Evolutionary conservation across 2,329 filamentous ascomycete genomes (phyloP).

Genomic region (Beauveria brongniartii): DNA sequence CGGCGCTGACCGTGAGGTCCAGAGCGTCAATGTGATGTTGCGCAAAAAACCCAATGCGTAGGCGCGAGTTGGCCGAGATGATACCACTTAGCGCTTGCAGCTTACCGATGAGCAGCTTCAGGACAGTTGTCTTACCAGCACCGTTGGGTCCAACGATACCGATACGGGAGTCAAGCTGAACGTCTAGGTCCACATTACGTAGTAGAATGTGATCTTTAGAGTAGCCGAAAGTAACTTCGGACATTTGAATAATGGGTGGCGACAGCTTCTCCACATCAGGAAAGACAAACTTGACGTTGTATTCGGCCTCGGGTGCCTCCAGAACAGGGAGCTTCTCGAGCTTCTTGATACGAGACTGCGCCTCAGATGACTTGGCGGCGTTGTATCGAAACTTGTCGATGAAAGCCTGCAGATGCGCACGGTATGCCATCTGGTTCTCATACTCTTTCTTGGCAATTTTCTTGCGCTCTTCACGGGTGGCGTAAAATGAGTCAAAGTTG

Average conservation of each 20-base stretch:
- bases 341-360: conserved; percentile 98
- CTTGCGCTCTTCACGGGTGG: conserved; percentile 90
- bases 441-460: conserved; percentile 97
- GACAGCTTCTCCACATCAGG: conserved; percentile 96
- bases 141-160: conserved; percentile 99
- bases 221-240: conserved; percentile 85
- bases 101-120: conserved; percentile 91
- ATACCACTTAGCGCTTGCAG: conserved; percentile 68
- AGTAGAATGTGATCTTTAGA: conserved; percentile 70
- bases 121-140: conserved; percentile 95
- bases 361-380: conserved; percentile 95
- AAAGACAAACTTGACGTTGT: conserved; percentile 94
- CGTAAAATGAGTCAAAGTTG: conserved; percentile 96
- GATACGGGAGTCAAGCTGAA: conserved; percentile 95
- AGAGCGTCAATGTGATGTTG: conserved; percentile 97
- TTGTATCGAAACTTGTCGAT: conserved; percentile 99
- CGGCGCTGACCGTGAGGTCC: conserved; percentile 79
- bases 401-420: conserved; percentile 91
- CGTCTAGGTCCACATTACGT: conserved; percentile 83
- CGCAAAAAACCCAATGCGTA: conserved; percentile 93
- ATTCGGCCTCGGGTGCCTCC: conserved; percentile 84
- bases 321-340: conserved; percentile 93
- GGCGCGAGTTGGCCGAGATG: conserved; percentile 79
- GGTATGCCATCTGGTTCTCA: conserved; percentile 93
- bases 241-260: conserved; percentile 97